Conservation (phyloP, 2,329 filamentous ascomycete genomes). For the Pezicula neosporulosa region DNA sequence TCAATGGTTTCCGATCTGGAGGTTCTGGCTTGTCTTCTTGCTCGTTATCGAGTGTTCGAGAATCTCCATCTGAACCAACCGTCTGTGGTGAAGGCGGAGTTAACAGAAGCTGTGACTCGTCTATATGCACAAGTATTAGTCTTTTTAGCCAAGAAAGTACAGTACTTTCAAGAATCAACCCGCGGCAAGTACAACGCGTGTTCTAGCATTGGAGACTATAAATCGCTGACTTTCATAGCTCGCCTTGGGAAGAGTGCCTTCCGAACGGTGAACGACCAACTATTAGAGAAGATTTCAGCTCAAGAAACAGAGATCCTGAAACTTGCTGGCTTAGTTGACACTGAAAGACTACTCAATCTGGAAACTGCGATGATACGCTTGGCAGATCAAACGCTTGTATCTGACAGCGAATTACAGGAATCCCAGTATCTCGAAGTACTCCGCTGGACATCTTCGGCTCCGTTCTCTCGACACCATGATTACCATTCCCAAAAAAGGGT, state of each 20-base stretch:
- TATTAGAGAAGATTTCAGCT: not conserved
- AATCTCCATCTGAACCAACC: constrained; percentile 7
- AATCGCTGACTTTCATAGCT: not conserved
- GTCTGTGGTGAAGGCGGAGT: not conserved
- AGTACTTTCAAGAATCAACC: constrained; percentile 1
- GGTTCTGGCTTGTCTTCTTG: constrained; percentile 11
- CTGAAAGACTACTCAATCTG: not conserved
- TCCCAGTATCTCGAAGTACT: not conserved
- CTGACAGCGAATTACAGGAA: not conserved
- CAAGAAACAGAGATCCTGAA: not conserved
- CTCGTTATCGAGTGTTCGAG: constrained; percentile 14
- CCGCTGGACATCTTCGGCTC: not conserved
- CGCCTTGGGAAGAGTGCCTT: not conserved
- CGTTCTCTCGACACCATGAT: not conserved
- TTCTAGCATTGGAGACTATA: not conserved
- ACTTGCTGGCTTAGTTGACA: not conserved
- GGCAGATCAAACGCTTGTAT: not conserved
- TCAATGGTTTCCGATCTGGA: constrained; percentile 11
- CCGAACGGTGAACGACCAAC: not conserved
- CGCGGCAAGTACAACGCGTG: not conserved
- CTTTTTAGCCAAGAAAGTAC: not conserved
- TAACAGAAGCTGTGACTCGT: not conserved
- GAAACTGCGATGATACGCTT: not conserved
- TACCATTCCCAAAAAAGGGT: not conserved
- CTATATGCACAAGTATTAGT: not conserved